Base-by-base conservation (phyloP, 306 rosid genomes). In the Bauhinia variegata region DNA sequence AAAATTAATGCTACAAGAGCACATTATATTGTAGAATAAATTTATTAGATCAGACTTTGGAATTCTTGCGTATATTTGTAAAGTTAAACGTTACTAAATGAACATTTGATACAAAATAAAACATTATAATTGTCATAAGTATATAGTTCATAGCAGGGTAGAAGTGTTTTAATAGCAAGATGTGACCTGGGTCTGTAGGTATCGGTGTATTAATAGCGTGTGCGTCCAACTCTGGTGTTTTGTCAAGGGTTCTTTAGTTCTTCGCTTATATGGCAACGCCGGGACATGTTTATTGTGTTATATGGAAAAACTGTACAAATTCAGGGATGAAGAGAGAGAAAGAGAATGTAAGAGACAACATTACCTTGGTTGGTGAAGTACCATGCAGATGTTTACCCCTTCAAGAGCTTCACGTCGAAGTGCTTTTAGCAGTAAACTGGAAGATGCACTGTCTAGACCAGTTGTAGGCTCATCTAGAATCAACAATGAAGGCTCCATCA, bases 311-410 rank as follows among this genome's bases (percentile, higher is more conserved):
- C 49, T 23, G 2, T 23, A 23, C 2, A 23, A 23, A 23, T 23
- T 23, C 2, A 23, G 32, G 51, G 67, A 18, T 18, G n/a, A n/a
- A 58, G n/a, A 5, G 14, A 59, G 55, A 14, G 42, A 47, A 79
- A 57, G 48, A 18, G 54, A 36, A 8, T 23, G 28, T 23, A 8
- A 36, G 41, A 65, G 60, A 12, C 7, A 28, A 34, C 46, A 63
- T 64, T 76, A 88, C 96, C 96, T 89, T 10, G 96, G 96, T 61
- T 89, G 96, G 75, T 89, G 96, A 86, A 89, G 86, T 32, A 89
- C 96, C 89, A 87, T 87, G 69, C 85, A 81, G 32, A 87, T 87
- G 75, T 87, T 87, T 52, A 87, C 92, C 36, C 96, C 96, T 82
- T 89, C 96, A 43, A 79, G 82, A 57, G 96, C 85, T 79, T 89